phyloP scores from a whole-genome alignment of 495 filamentous ascomycete genomes.

The Trichocladium uniseriatum region DNA sequence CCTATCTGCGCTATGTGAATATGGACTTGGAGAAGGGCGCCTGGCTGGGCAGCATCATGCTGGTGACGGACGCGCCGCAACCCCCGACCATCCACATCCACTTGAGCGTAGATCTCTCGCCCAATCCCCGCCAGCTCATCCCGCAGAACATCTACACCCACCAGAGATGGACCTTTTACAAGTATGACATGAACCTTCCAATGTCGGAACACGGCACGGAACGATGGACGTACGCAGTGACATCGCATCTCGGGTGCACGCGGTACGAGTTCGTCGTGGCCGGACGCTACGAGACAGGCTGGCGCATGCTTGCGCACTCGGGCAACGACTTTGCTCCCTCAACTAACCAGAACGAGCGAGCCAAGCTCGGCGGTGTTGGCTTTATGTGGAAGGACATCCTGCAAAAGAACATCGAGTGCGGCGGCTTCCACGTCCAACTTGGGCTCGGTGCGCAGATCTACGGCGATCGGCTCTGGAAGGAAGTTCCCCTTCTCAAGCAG shows the following conservation, averaged over 20 bases:
- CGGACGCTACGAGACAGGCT: constrained; percentile 77
- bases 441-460: constrained; percentile 93
- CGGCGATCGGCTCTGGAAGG: constrained; percentile 92
- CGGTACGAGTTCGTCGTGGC: constrained; percentile 97
- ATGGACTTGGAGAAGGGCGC: constrained; percentile 90
- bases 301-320: constrained; percentile 94
- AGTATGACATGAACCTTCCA: constrained; percentile 83
- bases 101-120: constrained; percentile 79
- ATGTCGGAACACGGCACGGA: constrained; percentile 78
- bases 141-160: constrained; percentile 77
- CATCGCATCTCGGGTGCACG: constrained; percentile 91
- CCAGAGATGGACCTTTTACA: constrained; percentile 90
- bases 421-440: constrained; percentile 88
- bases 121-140: constrained; percentile 84
- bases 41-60: constrained; percentile 67
- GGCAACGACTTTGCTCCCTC: constrained; percentile 90
- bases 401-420: constrained; percentile 92
- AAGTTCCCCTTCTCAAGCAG: constrained; percentile 83
- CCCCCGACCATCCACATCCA: constrained; percentile 96
- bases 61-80: constrained; percentile 85
- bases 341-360: constrained; percentile 74
- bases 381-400: constrained; percentile 99
- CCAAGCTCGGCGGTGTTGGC: constrained; percentile 74
- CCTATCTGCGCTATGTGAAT: constrained; percentile 90
- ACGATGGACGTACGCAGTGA: constrained; percentile 97